Base-by-base conservation (phyloP, 148 eudicot genomes). In the Tetragonia tetragonoides region DNA sequence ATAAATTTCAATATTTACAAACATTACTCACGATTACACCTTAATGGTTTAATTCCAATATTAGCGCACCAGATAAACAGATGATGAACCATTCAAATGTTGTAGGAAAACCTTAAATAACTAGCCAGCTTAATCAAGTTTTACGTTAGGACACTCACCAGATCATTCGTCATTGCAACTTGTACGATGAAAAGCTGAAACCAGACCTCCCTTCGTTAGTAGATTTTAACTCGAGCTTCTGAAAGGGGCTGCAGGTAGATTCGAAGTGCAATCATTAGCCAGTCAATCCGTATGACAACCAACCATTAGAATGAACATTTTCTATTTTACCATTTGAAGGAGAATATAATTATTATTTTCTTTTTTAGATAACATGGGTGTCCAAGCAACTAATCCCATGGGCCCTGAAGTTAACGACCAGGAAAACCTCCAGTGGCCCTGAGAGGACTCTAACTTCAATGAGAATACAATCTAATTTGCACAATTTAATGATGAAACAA, bases 181-280 rank as follows among this genome's bases (percentile, higher is more conserved):
- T 90, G 38, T 92, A 95, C 18, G 97, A 86, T 14, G 98, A 92
- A 83, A 91, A 95, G 82, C 96, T 95, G 85, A 88, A 95, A 24
- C 97, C 99, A 10, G 86, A 78, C 81, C 91, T 85, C 68, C 94
- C 94, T 80, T 89, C 97, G 46, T 88, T 89, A 39, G 90, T 88
- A 70, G 95, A 81, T 85, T 95, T 87, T 78, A 95, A 84, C 81
- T 95, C 99, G 53, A 95, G 89, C 87, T 95, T 95, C 86, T 95
- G 99, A 78, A 89, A 95, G 6, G 99, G 99, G 85, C 99, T 95
- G 94, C 83, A 80, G 34, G 42, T 24, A 51, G 61, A 23, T 24
- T 6, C n/a, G 64, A 28, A n/a, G 10, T 56, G 57, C 7, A 66
- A 10, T 54, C 38, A 77, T 81, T 46, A 77, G 68, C 23, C 39